These are phyloP conservation scores for Globisporangium orthogonon DNA, from an alignment of 352 stramenopile genomes.

Conservation along the genomic window DNA sequence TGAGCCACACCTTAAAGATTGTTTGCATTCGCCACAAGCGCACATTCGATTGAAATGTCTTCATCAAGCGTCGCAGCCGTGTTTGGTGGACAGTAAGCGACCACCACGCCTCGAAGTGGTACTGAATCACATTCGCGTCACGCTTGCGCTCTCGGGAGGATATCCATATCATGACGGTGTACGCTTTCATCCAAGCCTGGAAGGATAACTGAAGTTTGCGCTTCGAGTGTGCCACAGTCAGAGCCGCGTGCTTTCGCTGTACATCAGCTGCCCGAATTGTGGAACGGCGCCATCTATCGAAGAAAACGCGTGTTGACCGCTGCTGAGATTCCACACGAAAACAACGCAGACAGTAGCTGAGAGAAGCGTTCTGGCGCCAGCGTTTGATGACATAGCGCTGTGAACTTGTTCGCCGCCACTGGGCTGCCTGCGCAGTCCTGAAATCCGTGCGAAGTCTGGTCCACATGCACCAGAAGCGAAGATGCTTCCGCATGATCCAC, in stretches of 20 bases:
- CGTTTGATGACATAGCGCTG: neutral
- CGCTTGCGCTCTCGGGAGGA: neutral
- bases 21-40: slow-evolving; percentile 8
- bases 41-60: slow-evolving; percentile 10
- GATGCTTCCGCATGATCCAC: neutral
- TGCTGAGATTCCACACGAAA: neutral
- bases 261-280: neutral
- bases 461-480: slow-evolving; percentile 2
- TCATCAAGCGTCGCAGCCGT: neutral
- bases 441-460: neutral
- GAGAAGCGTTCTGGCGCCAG: neutral
- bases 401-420: slow-evolving; percentile 4
- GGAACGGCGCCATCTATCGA: slow-evolving; percentile 1
- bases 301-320: neutral
- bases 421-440: slow-evolving; percentile 6
- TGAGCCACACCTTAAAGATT: slow-evolving; percentile 20
- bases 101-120: slow-evolving; percentile 8
- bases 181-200: slow-evolving; percentile 1
- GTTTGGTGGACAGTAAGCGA: neutral
- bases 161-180: slow-evolving; percentile 6
- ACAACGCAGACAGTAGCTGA: neutral
- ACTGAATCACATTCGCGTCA: neutral
- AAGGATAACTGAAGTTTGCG: slow-evolving; percentile 1
- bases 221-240: neutral
- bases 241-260: neutral